Evolutionary conservation across 345 rosid species (phyloP), one percentile per base, ranked within the genome.

Genomic region (Pistacia vera): DNA sequence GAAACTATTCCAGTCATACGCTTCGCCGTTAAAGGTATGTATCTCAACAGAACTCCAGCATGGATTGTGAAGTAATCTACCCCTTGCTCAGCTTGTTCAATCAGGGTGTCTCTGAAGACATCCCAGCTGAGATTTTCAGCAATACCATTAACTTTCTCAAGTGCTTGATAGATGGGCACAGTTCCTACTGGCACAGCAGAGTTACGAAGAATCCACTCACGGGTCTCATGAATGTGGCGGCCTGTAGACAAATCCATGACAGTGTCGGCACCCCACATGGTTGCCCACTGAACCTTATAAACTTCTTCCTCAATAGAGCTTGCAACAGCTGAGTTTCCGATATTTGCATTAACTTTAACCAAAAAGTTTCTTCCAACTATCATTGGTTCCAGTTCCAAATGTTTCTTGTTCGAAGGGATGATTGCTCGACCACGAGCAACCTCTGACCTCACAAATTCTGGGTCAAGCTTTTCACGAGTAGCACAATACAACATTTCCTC

Each of bases 161-260:
- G 99, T 5, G 97, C 99, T 82, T 97, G 97, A 80, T 97, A 97
- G 73, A 97, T 92, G 28, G 99, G 99, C 33, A 94, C 98, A 0
- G 97, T 97, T 35, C 99, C 99, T 1, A 97, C 97, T 11, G 99
- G 99, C 51, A 94, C 97, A 72, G 97, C 89, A 62, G 99, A 97
- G 82, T 97, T 97, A 20, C 98, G 88, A 12, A 97, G 77, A 74
- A 97, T 91, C 99, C 97, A 94, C 71, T 94, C 99, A 13, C 97
- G 95, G 17, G 99, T 94, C 88, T 94, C 99, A 33, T 97, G 99
- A 71, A 97, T 97, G 85, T 97, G 98, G 75, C 95, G 95, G 20
- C 98, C 99, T 11, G 97, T 97, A 7, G 99, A 97, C 67, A 97
- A 94, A 79, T 97, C 99, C 99, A 97, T 97, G 75, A 97, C 93